Evolutionary conservation across 176 grass and related monocot genomes (phyloP).

Genomic region (Eragrostis curvula): DNA sequence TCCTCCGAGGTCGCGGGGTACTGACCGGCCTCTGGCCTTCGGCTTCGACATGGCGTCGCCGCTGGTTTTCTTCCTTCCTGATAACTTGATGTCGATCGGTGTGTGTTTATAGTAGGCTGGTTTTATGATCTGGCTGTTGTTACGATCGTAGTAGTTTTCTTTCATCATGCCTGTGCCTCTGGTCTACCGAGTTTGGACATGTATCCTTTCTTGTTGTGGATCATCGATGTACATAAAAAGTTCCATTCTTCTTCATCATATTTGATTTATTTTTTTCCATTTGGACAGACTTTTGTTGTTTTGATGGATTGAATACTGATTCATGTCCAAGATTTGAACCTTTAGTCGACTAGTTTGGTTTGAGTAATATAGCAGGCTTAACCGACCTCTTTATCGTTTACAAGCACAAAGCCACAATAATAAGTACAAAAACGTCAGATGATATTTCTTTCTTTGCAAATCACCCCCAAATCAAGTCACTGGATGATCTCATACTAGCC

Average conservation of each 20-base stretch:
- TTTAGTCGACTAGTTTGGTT: too few relatives aligned
- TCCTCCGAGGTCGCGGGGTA: conserved; percentile 30
- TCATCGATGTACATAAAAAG: background rate
- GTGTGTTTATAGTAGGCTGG: background rate
- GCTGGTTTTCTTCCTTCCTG: too few relatives aligned
- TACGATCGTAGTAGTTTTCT: background rate
- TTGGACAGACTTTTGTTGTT: background rate
- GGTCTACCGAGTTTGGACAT: background rate
- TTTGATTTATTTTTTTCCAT: background rate
- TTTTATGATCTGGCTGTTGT: background rate
- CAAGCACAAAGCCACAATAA: too few relatives aligned
- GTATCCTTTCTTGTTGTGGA: background rate
- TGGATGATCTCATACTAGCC: too few relatives aligned
- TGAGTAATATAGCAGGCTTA: too few relatives aligned
- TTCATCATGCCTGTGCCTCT: background rate
- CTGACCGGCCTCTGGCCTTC: background rate
- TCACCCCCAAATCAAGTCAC: too few relatives aligned
- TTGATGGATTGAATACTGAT: background rate
- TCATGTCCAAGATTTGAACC: background rate
- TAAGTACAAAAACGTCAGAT: too few relatives aligned
- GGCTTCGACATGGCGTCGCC: too few relatives aligned
- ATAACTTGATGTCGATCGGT: background rate
- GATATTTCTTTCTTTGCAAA: too few relatives aligned
- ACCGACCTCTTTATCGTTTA: too few relatives aligned
- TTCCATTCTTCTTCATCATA: background rate